Percentiles rank a stretch among this genome's conserved stretches.
These are phyloP conservation scores for Persicaria tinctoria DNA, from an alignment of 148 eudicot species.

Conservation along the genomic window DNA sequence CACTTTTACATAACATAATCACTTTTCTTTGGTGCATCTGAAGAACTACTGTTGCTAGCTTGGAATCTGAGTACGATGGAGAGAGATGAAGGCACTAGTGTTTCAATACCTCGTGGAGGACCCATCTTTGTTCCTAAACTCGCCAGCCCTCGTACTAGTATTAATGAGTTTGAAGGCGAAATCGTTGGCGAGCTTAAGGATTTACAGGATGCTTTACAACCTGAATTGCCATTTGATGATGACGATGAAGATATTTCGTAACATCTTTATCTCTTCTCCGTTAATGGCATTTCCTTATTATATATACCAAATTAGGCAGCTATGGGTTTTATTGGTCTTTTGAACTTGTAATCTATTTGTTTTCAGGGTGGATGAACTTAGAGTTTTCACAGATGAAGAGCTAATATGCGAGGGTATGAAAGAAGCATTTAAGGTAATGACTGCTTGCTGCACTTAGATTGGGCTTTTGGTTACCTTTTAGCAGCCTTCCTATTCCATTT, in stretches of 20 bases:
- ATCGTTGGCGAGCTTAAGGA: slow-evolving; percentile 40
- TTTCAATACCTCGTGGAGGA: slow-evolving; percentile 70
- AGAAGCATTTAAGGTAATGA: slow-evolving; percentile 59
- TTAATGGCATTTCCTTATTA: neutral
- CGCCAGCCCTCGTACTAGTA: slow-evolving; percentile 49
- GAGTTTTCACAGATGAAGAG: slow-evolving; percentile 62
- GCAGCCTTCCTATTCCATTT: neutral
- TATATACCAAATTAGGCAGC: neutral
- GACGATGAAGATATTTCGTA: slow-evolving; percentile 62
- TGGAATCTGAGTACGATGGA: neutral
- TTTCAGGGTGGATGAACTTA: slow-evolving; percentile 71
- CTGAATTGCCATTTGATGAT: slow-evolving; percentile 13
- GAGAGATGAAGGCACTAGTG: slow-evolving; percentile 21
- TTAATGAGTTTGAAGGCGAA: slow-evolving; percentile 35
- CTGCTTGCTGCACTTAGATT: neutral
- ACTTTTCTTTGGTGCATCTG: neutral
- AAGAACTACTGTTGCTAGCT: neutral
- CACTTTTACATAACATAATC: neutral
- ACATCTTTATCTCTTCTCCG: slow-evolving; percentile 7
- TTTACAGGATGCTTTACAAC: slow-evolving; percentile 39
- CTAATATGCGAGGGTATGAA: slow-evolving; percentile 60
- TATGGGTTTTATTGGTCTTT: neutral
- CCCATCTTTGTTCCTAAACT: slow-evolving; percentile 60
- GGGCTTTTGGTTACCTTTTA: neutral
- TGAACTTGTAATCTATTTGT: neutral